Conservation (phyloP, 805 yeast species). For the Metschnikowia dekortorum region DNA sequence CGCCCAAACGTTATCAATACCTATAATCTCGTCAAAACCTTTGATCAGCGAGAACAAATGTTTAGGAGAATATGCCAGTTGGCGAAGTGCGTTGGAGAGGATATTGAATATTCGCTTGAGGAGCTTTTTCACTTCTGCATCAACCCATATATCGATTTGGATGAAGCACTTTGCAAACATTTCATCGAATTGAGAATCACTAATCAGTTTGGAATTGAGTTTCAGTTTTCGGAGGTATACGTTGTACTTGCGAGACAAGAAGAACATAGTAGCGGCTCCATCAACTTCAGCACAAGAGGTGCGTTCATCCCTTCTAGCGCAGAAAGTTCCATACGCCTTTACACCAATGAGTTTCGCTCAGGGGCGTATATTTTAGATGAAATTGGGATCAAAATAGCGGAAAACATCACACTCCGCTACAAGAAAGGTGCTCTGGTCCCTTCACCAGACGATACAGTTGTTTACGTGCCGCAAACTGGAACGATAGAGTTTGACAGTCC, state of each 20-base stretch:
- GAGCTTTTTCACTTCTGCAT: conserved; percentile 34
- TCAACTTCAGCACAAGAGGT: conserved; percentile 10
- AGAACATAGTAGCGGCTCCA: conserved; percentile 6
- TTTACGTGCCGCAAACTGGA: conserved; percentile 3
- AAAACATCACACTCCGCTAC: conserved; percentile 4
- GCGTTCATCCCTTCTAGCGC: conserved; percentile 6
- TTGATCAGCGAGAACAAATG: conserved; percentile 9
- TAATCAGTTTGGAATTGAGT: conserved; percentile 25
- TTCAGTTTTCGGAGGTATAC: conserved; percentile 20
- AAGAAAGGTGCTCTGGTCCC: neutral
- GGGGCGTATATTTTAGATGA: conserved; percentile 2
- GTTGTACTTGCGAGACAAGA: conserved; percentile 19
- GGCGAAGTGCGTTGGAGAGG: conserved; percentile 2
- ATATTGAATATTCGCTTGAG: conserved; percentile 25
- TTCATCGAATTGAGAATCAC: conserved; percentile 30
- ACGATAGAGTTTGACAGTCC: neutral
- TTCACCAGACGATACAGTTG: conserved; percentile 8
- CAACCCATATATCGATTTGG: conserved; percentile 33
- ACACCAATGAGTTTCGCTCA: conserved; percentile 3
- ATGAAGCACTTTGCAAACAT: conserved; percentile 27
- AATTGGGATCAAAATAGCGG: conserved; percentile 7
- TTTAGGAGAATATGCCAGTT: conserved; percentile 3
- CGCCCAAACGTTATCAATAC: conserved; percentile 24
- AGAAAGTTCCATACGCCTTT: conserved; percentile 7
- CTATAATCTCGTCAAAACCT: conserved; percentile 20